These are phyloP conservation scores for Phytophthora pinifolia DNA, from an alignment of 352 stramenopile species.

Conservation along the genomic window DNA sequence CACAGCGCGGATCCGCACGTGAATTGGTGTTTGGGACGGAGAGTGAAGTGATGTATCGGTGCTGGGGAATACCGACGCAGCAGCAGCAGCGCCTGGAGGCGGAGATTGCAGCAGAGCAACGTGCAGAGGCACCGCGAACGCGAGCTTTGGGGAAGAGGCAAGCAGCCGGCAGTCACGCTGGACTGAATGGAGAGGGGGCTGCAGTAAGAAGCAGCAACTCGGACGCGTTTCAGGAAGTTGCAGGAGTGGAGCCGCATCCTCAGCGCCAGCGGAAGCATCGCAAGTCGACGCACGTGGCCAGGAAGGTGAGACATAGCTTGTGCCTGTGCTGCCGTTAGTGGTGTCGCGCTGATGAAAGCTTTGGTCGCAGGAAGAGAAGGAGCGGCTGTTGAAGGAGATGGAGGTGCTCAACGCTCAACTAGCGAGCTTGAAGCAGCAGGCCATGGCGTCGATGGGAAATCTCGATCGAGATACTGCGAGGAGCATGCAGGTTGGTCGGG, in stretches of 20 bases:
- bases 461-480: conserved; percentile 10
- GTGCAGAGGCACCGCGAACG: neutral
- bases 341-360: neutral
- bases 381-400: conserved; percentile 30
- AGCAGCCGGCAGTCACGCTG: conserved; percentile 6
- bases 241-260: neutral
- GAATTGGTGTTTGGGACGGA: conserved; percentile 2
- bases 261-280: conserved; percentile 20
- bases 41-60: conserved; percentile 12
- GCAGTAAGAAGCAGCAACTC: neutral
- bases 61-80: conserved; percentile 2
- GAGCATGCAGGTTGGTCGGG: conserved; percentile 16
- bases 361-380: conserved; percentile 34
- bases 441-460: conserved; percentile 15
- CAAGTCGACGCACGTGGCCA: conserved; percentile 26
- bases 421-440: conserved; percentile 27
- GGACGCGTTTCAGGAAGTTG: neutral
- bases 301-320: conserved; percentile 14
- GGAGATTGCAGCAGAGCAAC: conserved; percentile 1
- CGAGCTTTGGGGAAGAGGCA: conserved; percentile 18
- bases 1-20: neutral
- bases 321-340: neutral
- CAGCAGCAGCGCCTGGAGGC: neutral
- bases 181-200: conserved; percentile 8
- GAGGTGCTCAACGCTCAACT: conserved; percentile 26